These are phyloP conservation scores for Solanum commersonii DNA, from an alignment of 257 asterid species.

Conservation along the genomic window DNA sequence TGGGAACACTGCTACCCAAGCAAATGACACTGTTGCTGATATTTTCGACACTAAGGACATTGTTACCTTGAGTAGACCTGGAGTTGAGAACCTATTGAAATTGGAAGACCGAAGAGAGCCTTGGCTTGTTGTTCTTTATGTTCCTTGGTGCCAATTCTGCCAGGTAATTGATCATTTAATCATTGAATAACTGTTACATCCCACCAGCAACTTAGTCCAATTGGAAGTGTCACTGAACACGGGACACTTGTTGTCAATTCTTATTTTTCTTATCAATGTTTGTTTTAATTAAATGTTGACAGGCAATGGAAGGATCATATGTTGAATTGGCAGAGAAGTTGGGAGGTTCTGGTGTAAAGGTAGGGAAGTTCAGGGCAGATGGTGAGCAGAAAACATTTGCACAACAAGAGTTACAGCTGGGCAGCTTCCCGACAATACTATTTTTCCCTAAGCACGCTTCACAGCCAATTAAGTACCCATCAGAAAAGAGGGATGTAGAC, in stretches of 20 bases:
- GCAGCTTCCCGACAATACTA: constrained; percentile 72
- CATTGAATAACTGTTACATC: background rate
- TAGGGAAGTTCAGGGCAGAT: constrained; percentile 71
- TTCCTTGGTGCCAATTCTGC: constrained; percentile 89
- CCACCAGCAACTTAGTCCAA: background rate
- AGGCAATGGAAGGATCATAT: constrained; percentile 67
- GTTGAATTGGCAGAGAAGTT: constrained; percentile 53
- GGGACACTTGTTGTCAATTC: background rate
- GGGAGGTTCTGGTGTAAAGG: constrained; percentile 61
- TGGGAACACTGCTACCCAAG: constrained; percentile 3
- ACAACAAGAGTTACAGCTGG: constrained; percentile 49
- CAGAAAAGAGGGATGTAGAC: constrained; percentile 74
- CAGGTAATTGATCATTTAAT: constrained; percentile 12
- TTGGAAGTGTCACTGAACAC: background rate
- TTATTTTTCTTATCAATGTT: background rate
- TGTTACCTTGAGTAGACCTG: constrained; percentile 52
- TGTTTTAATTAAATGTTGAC: background rate
- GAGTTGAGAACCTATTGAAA: constrained; percentile 61
- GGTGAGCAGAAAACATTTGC: constrained; percentile 77
- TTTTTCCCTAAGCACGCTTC: constrained; percentile 66
- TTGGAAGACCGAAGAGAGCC: constrained; percentile 55
- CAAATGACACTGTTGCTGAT: constrained; percentile 36
- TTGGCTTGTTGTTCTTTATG: constrained; percentile 74
- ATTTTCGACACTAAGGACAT: constrained; percentile 33
- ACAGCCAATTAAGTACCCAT: constrained; percentile 55